phyloP scores from a whole-genome alignment of 148 eudicot genomes.

The Agrostemma githago region DNA sequence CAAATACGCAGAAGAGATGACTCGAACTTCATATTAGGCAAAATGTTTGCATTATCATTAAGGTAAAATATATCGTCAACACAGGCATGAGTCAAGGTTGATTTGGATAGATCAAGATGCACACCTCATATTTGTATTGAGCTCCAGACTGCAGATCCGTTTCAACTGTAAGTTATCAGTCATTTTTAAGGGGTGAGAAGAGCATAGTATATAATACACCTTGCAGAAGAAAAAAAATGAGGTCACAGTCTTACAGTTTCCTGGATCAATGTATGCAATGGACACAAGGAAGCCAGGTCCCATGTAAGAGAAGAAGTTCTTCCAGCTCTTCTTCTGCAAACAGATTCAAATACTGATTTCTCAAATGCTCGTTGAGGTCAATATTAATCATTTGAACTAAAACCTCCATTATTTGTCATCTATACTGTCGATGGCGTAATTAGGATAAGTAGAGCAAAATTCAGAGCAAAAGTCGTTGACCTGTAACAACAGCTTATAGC shows the following conservation, averaged over 20 bases:
- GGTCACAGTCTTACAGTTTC: conserved; percentile 62
- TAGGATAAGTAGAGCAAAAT: neutral
- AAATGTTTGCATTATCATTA: neutral
- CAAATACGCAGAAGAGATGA: neutral
- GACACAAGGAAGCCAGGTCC: conserved; percentile 98
- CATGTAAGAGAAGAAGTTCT: conserved; percentile 79
- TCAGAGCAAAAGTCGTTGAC: neutral
- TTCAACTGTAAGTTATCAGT: conserved; percentile 59
- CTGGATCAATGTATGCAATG: conserved; percentile 97
- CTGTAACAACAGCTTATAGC: neutral
- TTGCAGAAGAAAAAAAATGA: neutral
- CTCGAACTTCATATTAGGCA: neutral
- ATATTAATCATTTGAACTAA: neutral
- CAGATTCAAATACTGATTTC: neutral
- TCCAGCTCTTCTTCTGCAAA: conserved; percentile 86
- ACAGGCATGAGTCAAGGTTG: neutral
- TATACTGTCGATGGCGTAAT: conserved; percentile 3
- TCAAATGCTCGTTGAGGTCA: conserved; percentile 6
- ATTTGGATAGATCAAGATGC: conserved; percentile 16
- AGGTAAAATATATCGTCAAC: neutral
- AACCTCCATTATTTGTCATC: neutral
- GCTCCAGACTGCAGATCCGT: conserved; percentile 95
- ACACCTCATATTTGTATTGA: conserved; percentile 81
- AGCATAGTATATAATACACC: neutral
- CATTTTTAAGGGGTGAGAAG: conserved; percentile 16